A percentile compares a stretch with the other conserved stretches of the same genome.
phyloP scores from a whole-genome alignment of 176 grass and related monocot species.

The Areca catechu region DNA sequence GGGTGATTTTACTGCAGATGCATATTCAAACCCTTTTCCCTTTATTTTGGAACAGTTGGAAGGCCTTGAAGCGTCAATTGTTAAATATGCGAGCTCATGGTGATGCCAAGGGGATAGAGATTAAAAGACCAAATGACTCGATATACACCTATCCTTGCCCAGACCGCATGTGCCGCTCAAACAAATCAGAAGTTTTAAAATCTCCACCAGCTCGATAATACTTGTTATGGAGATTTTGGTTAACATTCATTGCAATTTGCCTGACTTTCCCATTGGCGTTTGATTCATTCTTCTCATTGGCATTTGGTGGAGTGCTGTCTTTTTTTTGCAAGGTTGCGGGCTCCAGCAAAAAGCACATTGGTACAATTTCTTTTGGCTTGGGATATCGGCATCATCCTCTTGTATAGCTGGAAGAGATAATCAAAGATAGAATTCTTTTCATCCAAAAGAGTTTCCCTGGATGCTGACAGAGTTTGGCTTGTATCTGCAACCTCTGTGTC shows the following conservation, averaged over 20 bases:
- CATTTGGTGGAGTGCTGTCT: constrained; percentile 36
- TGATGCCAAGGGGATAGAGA: constrained; percentile 79
- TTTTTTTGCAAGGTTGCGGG: constrained; percentile 5
- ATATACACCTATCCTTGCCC: constrained; percentile 81
- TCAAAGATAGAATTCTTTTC: constrained; percentile 10
- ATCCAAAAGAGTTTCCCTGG: background rate
- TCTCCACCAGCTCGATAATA: constrained; percentile 46
- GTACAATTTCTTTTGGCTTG: constrained; percentile 12
- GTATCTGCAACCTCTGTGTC: background rate
- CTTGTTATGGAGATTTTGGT: constrained; percentile 7
- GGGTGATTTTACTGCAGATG: background rate
- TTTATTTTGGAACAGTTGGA: constrained; percentile 63
- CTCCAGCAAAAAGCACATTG: constrained; percentile 18
- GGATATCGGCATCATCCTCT: constrained; percentile 1
- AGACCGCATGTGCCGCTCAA: constrained; percentile 77
- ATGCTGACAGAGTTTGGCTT: background rate
- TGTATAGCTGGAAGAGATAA: constrained; percentile 21
- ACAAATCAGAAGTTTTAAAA: constrained; percentile 51
- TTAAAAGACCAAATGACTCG: constrained; percentile 88
- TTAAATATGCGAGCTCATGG: constrained; percentile 73
- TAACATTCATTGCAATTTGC: constrained; percentile 26
- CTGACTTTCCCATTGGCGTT: constrained; percentile 25
- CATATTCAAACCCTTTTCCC: background rate
- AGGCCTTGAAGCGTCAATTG: constrained; percentile 68
- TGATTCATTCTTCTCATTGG: constrained; percentile 52